phyloP scores from a whole-genome alignment of 140 eudicot genomes.

The Bidens hawaiensis region DNA sequence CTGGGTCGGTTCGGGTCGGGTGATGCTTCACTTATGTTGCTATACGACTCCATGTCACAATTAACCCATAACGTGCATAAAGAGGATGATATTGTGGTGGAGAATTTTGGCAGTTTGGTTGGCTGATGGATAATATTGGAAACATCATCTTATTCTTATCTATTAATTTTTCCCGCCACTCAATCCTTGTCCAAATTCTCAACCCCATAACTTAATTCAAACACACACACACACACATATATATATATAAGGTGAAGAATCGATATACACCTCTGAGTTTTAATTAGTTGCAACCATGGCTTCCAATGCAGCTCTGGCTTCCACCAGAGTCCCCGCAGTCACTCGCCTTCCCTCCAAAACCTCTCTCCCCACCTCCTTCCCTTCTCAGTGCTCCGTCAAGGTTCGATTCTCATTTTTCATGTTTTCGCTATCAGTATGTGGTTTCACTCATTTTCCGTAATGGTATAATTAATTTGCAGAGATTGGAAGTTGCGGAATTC shows the following conservation, averaged over 20 bases:
- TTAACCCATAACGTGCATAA: not conserved
- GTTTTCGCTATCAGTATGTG: too few species aligned
- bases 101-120: constrained; percentile 14
- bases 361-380: constrained; percentile 45
- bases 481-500: constrained; percentile 65
- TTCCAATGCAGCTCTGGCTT: constrained; percentile 92
- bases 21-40: not conserved
- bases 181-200: constrained; percentile 29
- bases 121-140: constrained; percentile 35
- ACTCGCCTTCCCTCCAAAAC: constrained; percentile 60
- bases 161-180: constrained; percentile 64
- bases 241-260: constrained; percentile 11
- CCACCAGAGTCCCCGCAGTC: constrained; percentile 74
- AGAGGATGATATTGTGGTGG: constrained; percentile 40
- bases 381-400: constrained; percentile 73
- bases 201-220: constrained; percentile 33
- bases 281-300: constrained; percentile 78
- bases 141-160: constrained; percentile 61
- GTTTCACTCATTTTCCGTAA: too few species aligned
- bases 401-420: constrained; percentile 17
- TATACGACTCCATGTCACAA: not conserved
- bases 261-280: constrained; percentile 17
- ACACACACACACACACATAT: not conserved
- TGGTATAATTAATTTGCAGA: constrained; percentile 35
- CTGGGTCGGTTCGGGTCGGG: not conserved